A percentile compares a stretch with the other conserved stretches of the same genome.
These are phyloP conservation scores for Pestalotiopsis sp. DNA, from an alignment of 2,329 filamentous ascomycete genomes.

Conservation along the genomic window DNA sequence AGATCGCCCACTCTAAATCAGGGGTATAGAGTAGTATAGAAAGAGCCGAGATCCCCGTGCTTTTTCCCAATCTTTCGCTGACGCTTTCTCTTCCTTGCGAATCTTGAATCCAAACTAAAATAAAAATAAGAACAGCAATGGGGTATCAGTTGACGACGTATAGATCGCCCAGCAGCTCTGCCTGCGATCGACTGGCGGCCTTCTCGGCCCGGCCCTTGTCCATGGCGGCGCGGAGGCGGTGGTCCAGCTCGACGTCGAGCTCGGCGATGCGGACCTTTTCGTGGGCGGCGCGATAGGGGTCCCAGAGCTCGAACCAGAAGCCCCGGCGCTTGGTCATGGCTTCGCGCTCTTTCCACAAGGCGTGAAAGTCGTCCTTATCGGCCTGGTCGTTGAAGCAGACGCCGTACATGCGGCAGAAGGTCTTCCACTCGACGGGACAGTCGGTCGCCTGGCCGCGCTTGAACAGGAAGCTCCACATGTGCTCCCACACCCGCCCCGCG, in stretches of 20 bases:
- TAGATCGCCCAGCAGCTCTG: conserved; percentile 1
- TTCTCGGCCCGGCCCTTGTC: background rate
- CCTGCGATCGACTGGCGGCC: conserved; percentile 4
- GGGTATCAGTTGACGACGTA: background rate
- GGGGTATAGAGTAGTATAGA: background rate
- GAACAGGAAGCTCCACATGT: conserved; percentile 37
- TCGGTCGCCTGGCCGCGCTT: conserved; percentile 35
- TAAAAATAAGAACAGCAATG: background rate
- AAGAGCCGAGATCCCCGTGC: background rate
- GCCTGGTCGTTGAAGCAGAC: conserved; percentile 31
- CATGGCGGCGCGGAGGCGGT: conserved; percentile 5
- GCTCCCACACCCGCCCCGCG: conserved; percentile 36
- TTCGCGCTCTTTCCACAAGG: conserved; percentile 23
- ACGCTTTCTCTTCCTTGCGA: background rate
- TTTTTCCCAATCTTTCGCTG: background rate
- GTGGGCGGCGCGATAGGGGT: conserved; percentile 20
- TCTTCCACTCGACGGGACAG: conserved; percentile 44
- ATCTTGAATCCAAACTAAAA: background rate
- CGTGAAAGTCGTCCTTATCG: conserved; percentile 17
- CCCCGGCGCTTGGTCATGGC: conserved; percentile 19
- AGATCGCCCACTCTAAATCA: background rate
- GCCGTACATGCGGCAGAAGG: conserved; percentile 35
- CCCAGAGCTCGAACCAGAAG: conserved; percentile 21
- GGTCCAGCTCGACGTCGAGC: conserved; percentile 22
- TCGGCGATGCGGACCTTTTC: conserved; percentile 23